These are phyloP conservation scores for Hypoxylon sp. DNA, from an alignment of 2,329 filamentous ascomycete genomes.

Conservation along the genomic window DNA sequence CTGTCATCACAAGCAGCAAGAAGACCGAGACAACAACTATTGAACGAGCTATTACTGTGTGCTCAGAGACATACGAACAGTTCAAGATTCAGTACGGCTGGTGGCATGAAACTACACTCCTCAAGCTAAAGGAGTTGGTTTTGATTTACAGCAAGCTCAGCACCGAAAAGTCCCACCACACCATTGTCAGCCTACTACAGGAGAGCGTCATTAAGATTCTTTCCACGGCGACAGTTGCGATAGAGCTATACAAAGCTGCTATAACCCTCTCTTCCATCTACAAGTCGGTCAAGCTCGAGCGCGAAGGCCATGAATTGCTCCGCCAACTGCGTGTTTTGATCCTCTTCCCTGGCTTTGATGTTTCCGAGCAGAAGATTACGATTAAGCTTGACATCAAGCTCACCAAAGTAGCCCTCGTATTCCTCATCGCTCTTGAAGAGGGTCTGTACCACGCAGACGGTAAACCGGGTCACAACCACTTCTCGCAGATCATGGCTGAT, in stretches of 20 bases:
- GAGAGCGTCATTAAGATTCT: conserved; percentile 60
- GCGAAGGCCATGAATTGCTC: conserved; percentile 61
- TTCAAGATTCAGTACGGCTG: conserved; percentile 61
- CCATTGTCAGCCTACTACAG: conserved; percentile 59
- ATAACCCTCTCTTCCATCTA: conserved; percentile 63
- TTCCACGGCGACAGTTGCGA: conserved; percentile 55
- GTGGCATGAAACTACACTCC: conserved; percentile 63
- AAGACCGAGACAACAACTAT: conserved; percentile 56
- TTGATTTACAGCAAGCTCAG: conserved; percentile 59
- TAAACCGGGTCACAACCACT: conserved; percentile 51
- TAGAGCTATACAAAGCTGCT: conserved; percentile 65
- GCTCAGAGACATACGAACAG: conserved; percentile 61
- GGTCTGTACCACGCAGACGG: conserved; percentile 54
- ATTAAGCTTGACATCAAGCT: conserved; percentile 58
- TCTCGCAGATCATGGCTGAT: conserved; percentile 61
- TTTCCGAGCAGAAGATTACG: conserved; percentile 51
- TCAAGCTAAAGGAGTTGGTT: conserved; percentile 61
- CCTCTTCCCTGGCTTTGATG: conserved; percentile 61
- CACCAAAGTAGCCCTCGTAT: conserved; percentile 59
- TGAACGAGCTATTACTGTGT: conserved; percentile 58
- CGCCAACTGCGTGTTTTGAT: conserved; percentile 66
- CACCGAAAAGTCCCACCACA: conserved; percentile 57
- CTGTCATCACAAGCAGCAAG: conserved; percentile 58
- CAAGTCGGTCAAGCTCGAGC: conserved; percentile 58
- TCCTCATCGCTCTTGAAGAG: conserved; percentile 63